phyloP scores from a whole-genome alignment of 2,329 filamentous ascomycete species.

The Colletotrichum cuscutae region DNA sequence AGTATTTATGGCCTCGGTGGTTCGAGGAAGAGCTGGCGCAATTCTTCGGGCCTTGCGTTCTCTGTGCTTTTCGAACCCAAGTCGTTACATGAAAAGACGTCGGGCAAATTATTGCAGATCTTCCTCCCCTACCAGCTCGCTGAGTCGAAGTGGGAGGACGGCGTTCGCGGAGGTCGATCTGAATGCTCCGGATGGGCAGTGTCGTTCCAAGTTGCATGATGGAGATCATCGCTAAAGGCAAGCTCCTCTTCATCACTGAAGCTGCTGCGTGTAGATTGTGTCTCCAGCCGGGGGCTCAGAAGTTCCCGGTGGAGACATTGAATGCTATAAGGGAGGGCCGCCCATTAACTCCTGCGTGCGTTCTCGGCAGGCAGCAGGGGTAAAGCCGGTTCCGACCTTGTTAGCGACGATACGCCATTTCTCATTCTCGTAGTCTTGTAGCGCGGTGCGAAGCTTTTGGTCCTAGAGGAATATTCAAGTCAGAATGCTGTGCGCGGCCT shows the following conservation, averaged over 20 bases:
- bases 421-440: slow-evolving; percentile 89
- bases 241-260: slow-evolving; percentile 43
- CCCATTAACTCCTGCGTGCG: slow-evolving; percentile 73
- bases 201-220: slow-evolving; percentile 33
- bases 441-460: slow-evolving; percentile 78
- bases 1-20: not conserved
- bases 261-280: slow-evolving; percentile 56
- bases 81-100: slow-evolving; percentile 17
- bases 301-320: slow-evolving; percentile 61
- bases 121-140: not conserved
- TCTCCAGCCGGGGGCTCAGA: slow-evolving; percentile 58
- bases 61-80: slow-evolving; percentile 19
- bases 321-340: slow-evolving; percentile 62
- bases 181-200: slow-evolving; percentile 16
- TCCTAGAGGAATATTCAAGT: slow-evolving; percentile 62
- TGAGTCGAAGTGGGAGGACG: slow-evolving; percentile 1
- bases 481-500: slow-evolving; percentile 6
- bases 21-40: slow-evolving; percentile 17
- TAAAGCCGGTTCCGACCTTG: slow-evolving; percentile 91
- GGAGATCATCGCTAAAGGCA: slow-evolving; percentile 32
- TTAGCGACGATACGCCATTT: slow-evolving; percentile 93
- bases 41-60: slow-evolving; percentile 9
- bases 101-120: not conserved
- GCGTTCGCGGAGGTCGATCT: slow-evolving; percentile 10
- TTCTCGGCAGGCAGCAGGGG: slow-evolving; percentile 86